Percentiles rank a stretch among this genome's conserved stretches.
These are phyloP conservation scores for Globisporangium acanthophoron DNA, from an alignment of 352 stramenopile species.

Conservation along the genomic window DNA sequence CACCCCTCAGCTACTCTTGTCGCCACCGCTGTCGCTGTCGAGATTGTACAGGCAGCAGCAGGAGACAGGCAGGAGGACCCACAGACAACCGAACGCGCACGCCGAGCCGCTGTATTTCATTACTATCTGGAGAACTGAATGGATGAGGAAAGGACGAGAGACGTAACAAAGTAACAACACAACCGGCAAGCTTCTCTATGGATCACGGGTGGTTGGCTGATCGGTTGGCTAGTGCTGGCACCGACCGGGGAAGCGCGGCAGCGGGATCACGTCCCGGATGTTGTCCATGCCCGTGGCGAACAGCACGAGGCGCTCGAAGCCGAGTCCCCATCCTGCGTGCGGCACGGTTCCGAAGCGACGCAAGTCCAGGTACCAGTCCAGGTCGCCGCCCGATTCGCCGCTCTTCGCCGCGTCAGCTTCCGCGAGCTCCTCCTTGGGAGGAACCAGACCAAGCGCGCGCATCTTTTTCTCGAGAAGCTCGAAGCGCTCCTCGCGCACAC, in stretches of 20 bases:
- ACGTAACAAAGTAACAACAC: background rate
- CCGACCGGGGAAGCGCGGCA: slow-evolving; percentile 94
- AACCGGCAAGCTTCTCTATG: background rate
- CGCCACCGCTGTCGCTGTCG: background rate
- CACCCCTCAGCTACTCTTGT: background rate
- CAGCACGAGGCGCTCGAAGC: slow-evolving; percentile 97
- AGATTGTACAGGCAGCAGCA: background rate
- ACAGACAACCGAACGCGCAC: background rate
- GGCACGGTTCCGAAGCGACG: slow-evolving; percentile 95
- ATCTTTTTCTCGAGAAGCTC: slow-evolving; percentile 85
- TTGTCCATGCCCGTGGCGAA: slow-evolving; percentile 98
- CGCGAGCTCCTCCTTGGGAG: slow-evolving; percentile 55
- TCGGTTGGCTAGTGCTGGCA: slow-evolving; percentile 51
- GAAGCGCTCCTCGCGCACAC: slow-evolving; percentile 93
- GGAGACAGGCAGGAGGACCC: background rate
- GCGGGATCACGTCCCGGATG: slow-evolving; percentile 97
- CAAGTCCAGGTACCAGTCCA: slow-evolving; percentile 98
- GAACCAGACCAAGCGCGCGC: slow-evolving; percentile 40
- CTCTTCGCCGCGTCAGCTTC: slow-evolving; percentile 14
- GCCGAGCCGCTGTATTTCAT: background rate
- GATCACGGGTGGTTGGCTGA: slow-evolving; percentile 3
- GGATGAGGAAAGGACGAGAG: background rate
- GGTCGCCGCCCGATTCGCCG: slow-evolving; percentile 33
- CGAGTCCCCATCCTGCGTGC: slow-evolving; percentile 96
- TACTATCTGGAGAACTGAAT: slow-evolving; percentile 1